Conservation (phyloP, 768 basidiomycete species). For the Thelephora ganbajun region DNA sequence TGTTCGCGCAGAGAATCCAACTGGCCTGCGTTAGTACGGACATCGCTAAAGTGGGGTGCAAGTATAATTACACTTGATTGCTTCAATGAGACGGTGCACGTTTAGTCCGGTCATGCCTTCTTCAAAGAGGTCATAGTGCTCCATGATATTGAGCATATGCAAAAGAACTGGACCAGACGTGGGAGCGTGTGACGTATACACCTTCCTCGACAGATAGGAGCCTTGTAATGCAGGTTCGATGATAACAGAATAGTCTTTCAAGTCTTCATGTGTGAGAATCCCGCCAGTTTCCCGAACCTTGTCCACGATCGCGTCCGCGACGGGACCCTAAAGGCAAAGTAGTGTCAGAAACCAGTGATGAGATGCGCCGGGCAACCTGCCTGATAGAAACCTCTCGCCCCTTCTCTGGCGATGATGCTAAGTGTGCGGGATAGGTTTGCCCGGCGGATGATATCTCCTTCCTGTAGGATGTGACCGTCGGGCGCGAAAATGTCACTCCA, state of each 20-base stretch:
- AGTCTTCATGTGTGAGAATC: constrained; percentile 62
- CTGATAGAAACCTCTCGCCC: constrained; percentile 74
- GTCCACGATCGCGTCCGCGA: constrained; percentile 65
- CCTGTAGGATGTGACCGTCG: constrained; percentile 47
- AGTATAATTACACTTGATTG: constrained; percentile 54
- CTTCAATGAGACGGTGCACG: constrained; percentile 72
- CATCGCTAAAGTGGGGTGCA: constrained; percentile 2
- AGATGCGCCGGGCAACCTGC: constrained; percentile 20
- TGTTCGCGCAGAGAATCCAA: constrained; percentile 70
- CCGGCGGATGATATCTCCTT: constrained; percentile 64
- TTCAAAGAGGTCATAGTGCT: constrained; percentile 45
- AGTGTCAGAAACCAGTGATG: constrained; percentile 7
- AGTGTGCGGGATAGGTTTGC: constrained; percentile 71
- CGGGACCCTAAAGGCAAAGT: constrained; percentile 39
- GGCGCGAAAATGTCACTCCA: constrained; percentile 83
- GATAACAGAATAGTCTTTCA: constrained; percentile 54
- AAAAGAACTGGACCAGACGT: constrained; percentile 81
- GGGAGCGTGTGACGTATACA: constrained; percentile 81
- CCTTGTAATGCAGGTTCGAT: constrained; percentile 65
- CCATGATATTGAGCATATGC: constrained; percentile 84
- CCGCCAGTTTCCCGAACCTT: constrained; percentile 67
- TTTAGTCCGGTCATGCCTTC: constrained; percentile 45
- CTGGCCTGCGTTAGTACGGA: constrained; percentile 14
- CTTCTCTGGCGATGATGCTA: constrained; percentile 54
- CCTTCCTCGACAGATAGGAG: constrained; percentile 58